Evolutionary conservation across 2,329 filamentous ascomycete genomes (phyloP).

Genomic region (Corynespora cassiicola): DNA sequence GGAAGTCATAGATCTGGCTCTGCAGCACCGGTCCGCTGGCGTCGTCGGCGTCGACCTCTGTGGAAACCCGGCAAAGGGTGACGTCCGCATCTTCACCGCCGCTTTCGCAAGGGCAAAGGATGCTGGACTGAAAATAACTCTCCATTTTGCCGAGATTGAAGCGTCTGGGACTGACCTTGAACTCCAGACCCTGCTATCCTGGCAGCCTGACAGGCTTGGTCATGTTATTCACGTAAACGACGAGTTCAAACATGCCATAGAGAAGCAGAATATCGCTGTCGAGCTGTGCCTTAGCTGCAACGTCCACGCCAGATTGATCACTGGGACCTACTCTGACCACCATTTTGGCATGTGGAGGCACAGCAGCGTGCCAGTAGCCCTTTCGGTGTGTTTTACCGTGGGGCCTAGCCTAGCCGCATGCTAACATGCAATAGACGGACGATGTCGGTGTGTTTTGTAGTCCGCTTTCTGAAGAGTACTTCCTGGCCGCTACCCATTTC

Average conservation of each 20-base stretch:
- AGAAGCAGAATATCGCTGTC: slow-evolving; percentile 64
- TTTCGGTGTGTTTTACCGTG: slow-evolving; percentile 76
- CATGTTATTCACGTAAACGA: slow-evolving; percentile 80
- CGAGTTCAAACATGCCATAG: slow-evolving; percentile 63
- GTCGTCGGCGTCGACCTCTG: slow-evolving; percentile 81
- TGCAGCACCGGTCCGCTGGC: slow-evolving; percentile 58
- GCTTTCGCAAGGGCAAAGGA: slow-evolving; percentile 65
- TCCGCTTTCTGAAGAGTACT: slow-evolving; percentile 77
- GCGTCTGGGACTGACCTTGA: slow-evolving; percentile 65
- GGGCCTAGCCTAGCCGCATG: not conserved
- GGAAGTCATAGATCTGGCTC: slow-evolving; percentile 70
- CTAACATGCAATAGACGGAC: slow-evolving; percentile 67
- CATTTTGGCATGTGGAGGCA: slow-evolving; percentile 78
- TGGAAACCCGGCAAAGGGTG: slow-evolving; percentile 72
- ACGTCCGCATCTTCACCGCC: slow-evolving; percentile 65
- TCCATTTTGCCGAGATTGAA: slow-evolving; percentile 79
- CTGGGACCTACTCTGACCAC: slow-evolving; percentile 69
- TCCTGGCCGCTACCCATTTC: slow-evolving; percentile 75
- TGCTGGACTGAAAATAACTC: slow-evolving; percentile 67
- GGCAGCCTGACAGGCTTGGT: slow-evolving; percentile 72
- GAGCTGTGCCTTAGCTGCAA: slow-evolving; percentile 85
- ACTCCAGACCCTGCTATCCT: slow-evolving; percentile 68
- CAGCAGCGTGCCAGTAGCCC: slow-evolving; percentile 61
- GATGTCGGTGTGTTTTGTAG: slow-evolving; percentile 85
- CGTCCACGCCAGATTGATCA: slow-evolving; percentile 75